Evolutionary conservation across 2,329 filamentous ascomycete species (phyloP).

Genomic region (Paracamarosporium sp.): DNA sequence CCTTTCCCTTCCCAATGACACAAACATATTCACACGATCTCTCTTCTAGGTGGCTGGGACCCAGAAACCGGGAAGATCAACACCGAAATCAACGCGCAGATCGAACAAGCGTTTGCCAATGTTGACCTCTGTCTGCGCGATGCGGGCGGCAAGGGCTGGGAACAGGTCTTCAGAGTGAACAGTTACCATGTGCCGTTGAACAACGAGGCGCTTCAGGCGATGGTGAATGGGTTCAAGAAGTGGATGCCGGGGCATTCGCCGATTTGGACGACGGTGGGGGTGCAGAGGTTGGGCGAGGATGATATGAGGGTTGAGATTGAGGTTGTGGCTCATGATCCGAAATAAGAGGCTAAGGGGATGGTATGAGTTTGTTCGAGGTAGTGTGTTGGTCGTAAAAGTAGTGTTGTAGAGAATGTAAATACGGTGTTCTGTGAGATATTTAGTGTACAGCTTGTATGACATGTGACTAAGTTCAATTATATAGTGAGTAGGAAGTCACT

Average conservation of each 20-base stretch:
- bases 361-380: too few species aligned
- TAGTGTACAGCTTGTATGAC: too few species aligned
- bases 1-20: not conserved
- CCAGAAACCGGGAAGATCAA: constrained; percentile 24
- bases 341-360: too few species aligned
- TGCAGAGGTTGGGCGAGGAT: constrained; percentile 25
- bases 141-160: constrained; percentile 64
- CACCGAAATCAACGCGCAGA: constrained; percentile 34
- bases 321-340: constrained; percentile 14
- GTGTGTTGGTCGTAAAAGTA: too few species aligned
- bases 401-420: too few species aligned
- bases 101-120: constrained; percentile 61
- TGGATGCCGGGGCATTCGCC: constrained; percentile 32
- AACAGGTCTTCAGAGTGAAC: constrained; percentile 55
- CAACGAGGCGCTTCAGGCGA: constrained; percentile 23
- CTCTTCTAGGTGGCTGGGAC: constrained; percentile 41
- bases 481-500: too few species aligned
- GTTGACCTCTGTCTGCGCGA: constrained; percentile 59
- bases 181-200: constrained; percentile 28
- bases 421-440: too few species aligned
- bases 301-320: constrained; percentile 51
- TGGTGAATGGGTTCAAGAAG: constrained; percentile 29
- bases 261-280: constrained; percentile 30
- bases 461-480: too few species aligned
- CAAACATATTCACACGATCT: not conserved